Base-by-base conservation (phyloP, 305 asterid genomes). In the Fraxinus sp. region DNA sequence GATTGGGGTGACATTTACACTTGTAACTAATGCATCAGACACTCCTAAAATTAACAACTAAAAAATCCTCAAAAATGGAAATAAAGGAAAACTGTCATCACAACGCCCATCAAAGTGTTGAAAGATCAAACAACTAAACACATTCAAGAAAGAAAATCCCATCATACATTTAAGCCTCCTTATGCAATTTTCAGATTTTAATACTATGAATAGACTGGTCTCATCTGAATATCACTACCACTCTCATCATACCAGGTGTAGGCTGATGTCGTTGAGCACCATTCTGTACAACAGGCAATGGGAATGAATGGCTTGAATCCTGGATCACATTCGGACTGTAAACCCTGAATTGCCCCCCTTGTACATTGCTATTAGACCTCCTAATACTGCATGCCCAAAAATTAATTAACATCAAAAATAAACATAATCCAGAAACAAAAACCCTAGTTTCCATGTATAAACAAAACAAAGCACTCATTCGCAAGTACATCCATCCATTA, bases 181-280 rank as follows among this genome's bases (percentile, higher is more conserved):
- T 2, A 8, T 8, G 71, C 32, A 62, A 22, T 20, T 62, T 62
- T 22, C 71, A 22, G 28, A 62, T 62, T 62, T 62, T 62, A 62
- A 22, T 62, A 22, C 32, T 62, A 22, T 30, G 14, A 62, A 62
- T 62, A 62, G 71, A 62, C 32, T 62, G 32, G 10, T 62, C 71
- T 62, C 71, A 62, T 62, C 71, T 22, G 14, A 62, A 22, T 62
- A 62, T 22, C 71, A 62, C 32, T 22, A 57, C 22, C 68, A 57
- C 28, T 20, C 11, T 18, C 68, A 57, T 82, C 91, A 44, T 94
- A 94, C 98, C 89, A 16, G 78, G 91, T 83, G 85, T 75, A 33
- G 90, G 90, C 82, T 81, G 96, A 49, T 91, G 95, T 57, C 83
- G 89, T 84, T 84, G 92, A 52, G 93, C 87, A 28, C 94, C 97